These are phyloP conservation scores for Exsudoporus floridanus DNA, from an alignment of 1,284 basidiomycete genomes.

Conservation along the genomic window DNA sequence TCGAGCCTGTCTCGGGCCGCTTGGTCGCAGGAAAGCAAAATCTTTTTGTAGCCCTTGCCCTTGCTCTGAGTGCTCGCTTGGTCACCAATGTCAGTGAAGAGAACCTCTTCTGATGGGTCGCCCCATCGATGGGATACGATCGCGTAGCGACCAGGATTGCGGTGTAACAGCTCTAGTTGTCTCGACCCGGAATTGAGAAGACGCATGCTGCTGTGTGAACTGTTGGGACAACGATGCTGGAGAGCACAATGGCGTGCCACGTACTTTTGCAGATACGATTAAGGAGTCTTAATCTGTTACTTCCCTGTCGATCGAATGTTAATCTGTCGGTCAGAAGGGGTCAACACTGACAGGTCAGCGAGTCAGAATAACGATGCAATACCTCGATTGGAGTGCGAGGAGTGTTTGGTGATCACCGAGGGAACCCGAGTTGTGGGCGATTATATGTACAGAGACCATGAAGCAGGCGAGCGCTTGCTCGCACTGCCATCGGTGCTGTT, in stretches of 20 bases:
- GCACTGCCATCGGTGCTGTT: conserved; percentile 4
- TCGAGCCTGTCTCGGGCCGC: conserved; percentile 13
- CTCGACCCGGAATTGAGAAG: conserved; percentile 42
- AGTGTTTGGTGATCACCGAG: not conserved
- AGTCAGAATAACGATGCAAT: not conserved
- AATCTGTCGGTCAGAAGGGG: not conserved
- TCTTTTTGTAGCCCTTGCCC: conserved; percentile 24
- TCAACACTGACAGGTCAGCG: not conserved
- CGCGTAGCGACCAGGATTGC: conserved; percentile 15
- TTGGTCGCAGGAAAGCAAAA: conserved; percentile 17
- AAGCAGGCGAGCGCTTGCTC: conserved; percentile 4
- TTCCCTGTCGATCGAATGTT: not conserved
- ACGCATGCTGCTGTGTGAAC: conserved; percentile 23
- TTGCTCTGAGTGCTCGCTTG: conserved; percentile 10
- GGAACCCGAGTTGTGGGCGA: too few species aligned
- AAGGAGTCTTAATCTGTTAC: not conserved
- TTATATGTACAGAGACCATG: not conserved
- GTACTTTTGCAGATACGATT: not conserved
- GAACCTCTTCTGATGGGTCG: conserved; percentile 21
- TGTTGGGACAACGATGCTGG: not conserved
- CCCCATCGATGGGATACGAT: conserved; percentile 29
- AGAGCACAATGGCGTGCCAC: not conserved
- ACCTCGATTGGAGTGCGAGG: not conserved
- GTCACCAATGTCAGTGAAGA: conserved; percentile 28
- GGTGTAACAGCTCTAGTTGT: conserved; percentile 19